Evolutionary conservation across 768 basidiomycete species (phyloP).

Genomic region (Termitomyces sp.): DNA sequence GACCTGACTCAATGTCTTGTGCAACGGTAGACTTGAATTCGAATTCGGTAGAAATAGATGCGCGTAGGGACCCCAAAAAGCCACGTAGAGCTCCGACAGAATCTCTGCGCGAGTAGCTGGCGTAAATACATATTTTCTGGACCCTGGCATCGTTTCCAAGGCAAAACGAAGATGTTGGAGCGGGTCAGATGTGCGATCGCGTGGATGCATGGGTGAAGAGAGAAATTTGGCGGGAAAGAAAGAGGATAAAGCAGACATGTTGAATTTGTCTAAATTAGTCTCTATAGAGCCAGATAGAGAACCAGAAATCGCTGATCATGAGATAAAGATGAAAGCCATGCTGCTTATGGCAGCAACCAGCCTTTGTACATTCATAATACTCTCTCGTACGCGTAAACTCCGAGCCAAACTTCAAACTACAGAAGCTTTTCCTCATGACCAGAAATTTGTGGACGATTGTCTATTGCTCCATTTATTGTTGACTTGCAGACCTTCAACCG

Average conservation of each 20-base stretch:
- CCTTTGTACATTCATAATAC: conserved; percentile 2
- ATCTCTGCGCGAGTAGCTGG: conserved; percentile 73
- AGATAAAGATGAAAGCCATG: background rate
- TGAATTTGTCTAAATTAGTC: background rate
- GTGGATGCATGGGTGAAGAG: conserved; percentile 43
- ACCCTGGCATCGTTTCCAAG: conserved; percentile 77
- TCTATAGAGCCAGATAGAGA: conserved; percentile 5
- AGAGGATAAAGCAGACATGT: conserved; percentile 22
- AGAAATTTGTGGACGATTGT: background rate
- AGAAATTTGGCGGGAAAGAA: conserved; percentile 46
- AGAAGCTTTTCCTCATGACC: no score
- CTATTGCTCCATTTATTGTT: background rate
- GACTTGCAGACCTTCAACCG: background rate
- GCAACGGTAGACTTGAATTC: conserved; percentile 54
- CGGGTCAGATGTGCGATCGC: conserved; percentile 54
- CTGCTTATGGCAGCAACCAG: conserved; percentile 8
- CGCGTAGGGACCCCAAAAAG: conserved; percentile 76
- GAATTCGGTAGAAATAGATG: conserved; percentile 68
- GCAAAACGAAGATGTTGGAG: conserved; percentile 69
- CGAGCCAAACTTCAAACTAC: background rate
- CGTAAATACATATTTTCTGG: conserved; percentile 72
- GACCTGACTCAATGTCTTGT: conserved; percentile 62
- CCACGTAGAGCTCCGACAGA: conserved; percentile 72
- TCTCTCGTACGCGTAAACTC: no score
- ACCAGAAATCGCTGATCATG: conserved; percentile 8